Conservation (phyloP, 352 stramenopile genomes). For the Blastocystis sp. region DNA sequence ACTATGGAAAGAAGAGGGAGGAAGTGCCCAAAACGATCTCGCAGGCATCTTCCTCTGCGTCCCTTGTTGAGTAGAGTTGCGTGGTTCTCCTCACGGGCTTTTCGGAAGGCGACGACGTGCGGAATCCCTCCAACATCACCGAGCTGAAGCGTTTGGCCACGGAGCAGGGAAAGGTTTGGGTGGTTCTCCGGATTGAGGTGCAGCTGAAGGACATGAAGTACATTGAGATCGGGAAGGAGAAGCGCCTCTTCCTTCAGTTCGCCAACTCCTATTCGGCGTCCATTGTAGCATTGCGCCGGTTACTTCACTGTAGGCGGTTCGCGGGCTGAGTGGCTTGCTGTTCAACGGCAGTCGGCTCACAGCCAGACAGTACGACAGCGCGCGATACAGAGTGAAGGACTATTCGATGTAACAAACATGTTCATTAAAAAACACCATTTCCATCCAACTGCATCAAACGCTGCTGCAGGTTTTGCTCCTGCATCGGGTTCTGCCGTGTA, state of each 20-base stretch:
- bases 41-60: not conserved
- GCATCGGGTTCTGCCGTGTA: not conserved
- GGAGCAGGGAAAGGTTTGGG: constrained; percentile 47
- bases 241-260: constrained; percentile 44
- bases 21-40: not conserved
- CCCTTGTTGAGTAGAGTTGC: constrained; percentile 10
- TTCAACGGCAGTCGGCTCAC: not conserved
- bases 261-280: constrained; percentile 47
- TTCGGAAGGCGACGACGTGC: constrained; percentile 43
- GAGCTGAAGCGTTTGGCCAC: constrained; percentile 35
- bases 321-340: constrained; percentile 23
- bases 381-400: constrained; percentile 33
- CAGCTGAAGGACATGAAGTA: constrained; percentile 68
- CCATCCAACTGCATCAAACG: not conserved
- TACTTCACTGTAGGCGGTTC: not conserved
- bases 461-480: not conserved
- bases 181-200: not conserved
- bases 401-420: not conserved
- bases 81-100: constrained; percentile 44
- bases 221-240: constrained; percentile 36
- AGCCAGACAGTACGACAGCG: constrained; percentile 35
- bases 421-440: not conserved
- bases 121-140: not conserved
- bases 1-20: constrained; percentile 13
- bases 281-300: not conserved